Conservation (phyloP, 306 rosid genomes). For the Gillenia trifoliata region DNA sequence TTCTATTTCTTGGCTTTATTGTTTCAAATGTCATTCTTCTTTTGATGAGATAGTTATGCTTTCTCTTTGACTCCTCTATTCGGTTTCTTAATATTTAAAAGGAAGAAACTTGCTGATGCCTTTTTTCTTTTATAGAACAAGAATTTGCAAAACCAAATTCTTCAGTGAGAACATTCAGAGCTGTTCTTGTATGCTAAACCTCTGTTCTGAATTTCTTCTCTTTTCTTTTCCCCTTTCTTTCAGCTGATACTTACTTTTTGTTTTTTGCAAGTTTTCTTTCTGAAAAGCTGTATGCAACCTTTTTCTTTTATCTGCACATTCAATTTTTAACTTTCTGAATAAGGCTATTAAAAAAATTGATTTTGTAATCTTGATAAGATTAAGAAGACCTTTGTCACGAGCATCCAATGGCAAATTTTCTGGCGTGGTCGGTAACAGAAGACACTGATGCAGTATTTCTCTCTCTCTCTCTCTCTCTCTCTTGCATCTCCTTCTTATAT, state of each 20-base stretch:
- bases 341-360: conserved; percentile 2
- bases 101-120: conserved; percentile 17
- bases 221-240: background rate
- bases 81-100: conserved; percentile 6
- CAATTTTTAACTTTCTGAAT: background rate
- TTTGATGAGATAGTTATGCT: conserved; percentile 5
- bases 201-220: background rate
- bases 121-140: conserved; percentile 45
- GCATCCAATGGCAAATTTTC: conserved; percentile 83
- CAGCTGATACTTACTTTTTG: background rate
- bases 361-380: conserved; percentile 61
- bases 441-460: conserved; percentile 57
- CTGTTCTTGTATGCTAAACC: conserved; percentile 43
- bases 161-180: conserved; percentile 45
- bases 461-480: background rate
- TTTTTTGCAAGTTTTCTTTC: background rate
- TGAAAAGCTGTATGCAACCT: conserved; percentile 7
- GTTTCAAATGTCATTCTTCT: conserved; percentile 8
- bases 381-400: conserved; percentile 73
- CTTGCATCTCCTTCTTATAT: background rate
- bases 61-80: background rate
- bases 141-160: conserved; percentile 58
- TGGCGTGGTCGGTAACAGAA: conserved; percentile 74
- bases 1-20: conserved; percentile 6
- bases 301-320: background rate